A percentile compares a stretch with the other conserved stretches of the same genome.
These are phyloP conservation scores for Skeletonema marinoi DNA, from an alignment of 108 stramenopile genomes.

Conservation along the genomic window DNA sequence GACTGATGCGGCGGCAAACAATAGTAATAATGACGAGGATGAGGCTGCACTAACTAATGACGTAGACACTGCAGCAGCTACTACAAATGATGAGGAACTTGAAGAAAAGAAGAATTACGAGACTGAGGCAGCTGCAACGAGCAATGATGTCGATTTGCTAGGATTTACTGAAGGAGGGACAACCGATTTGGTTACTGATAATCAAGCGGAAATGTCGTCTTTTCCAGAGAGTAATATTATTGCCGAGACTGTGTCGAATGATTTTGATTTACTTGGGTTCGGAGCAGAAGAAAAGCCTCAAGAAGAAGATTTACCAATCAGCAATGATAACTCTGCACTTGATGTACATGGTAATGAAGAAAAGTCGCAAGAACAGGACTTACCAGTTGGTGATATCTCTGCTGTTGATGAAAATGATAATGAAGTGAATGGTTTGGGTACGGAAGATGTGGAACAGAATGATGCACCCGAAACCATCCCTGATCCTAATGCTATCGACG, in stretches of 20 bases:
- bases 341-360: no score
- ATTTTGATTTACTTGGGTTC: slow-evolving; percentile 1
- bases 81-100: background rate
- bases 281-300: background rate
- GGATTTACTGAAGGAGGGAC: background rate
- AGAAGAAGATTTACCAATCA: background rate
- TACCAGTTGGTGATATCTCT: no score
- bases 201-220: background rate
- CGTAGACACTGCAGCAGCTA: background rate
- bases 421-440: background rate
- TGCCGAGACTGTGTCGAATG: background rate
- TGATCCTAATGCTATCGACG: background rate
- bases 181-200: background rate
- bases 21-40: background rate
- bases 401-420: background rate
- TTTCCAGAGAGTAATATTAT: background rate
- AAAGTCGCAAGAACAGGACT: no score
- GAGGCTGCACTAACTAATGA: background rate
- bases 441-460: background rate
- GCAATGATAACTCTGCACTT: background rate
- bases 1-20: no score
- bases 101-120: background rate
- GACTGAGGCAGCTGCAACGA: background rate
- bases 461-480: background rate
- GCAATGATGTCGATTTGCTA: background rate